phyloP scores from a whole-genome alignment of 1,284 basidiomycete species.

The Uromyces viciae-fabae region DNA sequence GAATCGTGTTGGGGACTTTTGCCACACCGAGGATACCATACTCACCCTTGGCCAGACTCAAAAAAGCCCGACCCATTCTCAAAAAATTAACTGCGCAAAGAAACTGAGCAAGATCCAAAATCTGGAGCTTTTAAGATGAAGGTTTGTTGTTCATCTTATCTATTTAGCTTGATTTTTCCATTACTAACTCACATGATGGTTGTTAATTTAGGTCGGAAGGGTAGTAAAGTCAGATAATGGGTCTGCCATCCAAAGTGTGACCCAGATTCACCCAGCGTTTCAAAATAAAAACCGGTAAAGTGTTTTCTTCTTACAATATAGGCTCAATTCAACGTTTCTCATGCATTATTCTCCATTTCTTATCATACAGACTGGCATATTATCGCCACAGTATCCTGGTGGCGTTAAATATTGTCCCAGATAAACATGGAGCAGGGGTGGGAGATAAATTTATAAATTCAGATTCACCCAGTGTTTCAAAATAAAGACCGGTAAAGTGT shows the following conservation, averaged over 20 bases:
- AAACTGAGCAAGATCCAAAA: background rate
- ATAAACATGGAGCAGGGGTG: no score
- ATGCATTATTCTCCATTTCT: no score
- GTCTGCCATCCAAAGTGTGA: background rate
- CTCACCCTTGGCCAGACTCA: background rate
- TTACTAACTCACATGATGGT: background rate
- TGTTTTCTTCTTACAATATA: no score
- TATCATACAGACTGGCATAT: no score
- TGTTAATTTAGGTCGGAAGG: no score
- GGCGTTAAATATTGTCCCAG: no score
- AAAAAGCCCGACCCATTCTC: background rate
- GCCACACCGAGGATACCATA: background rate
- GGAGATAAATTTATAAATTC: no score
- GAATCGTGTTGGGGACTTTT: background rate
- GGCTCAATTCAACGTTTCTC: no score
- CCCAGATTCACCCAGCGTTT: background rate
- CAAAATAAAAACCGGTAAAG: background rate
- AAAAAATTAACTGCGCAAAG: background rate
- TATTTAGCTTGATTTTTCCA: background rate
- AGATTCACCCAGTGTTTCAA: no score
- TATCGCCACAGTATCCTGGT: no score
- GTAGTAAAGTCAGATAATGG: background rate
- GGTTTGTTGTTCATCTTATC: background rate
- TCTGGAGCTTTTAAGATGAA: background rate
- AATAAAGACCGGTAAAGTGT: background rate